phyloP scores from a whole-genome alignment of 169 alveolate genomes.

The Plasmodium billcollinsi region DNA sequence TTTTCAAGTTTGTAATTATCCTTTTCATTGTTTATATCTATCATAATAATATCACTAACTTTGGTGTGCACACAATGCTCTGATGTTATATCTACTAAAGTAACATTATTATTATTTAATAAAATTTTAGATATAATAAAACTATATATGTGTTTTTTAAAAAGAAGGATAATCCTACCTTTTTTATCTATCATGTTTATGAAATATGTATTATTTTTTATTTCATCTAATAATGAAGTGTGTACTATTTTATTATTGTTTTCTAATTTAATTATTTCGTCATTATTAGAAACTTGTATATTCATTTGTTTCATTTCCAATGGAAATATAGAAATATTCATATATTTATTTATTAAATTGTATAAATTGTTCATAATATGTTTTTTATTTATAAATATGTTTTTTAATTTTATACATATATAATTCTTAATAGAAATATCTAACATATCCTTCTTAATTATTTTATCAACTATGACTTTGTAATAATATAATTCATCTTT shows the following conservation, averaged over 20 bases:
- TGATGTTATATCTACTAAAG: slow-evolving; percentile 16
- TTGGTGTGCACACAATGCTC: neutral
- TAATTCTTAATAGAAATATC: slow-evolving; percentile 10
- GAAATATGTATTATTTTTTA: slow-evolving; percentile 12
- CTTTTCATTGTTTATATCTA: slow-evolving; percentile 12
- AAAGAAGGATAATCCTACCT: slow-evolving; percentile 1
- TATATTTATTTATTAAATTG: slow-evolving; percentile 3
- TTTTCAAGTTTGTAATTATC: slow-evolving; percentile 6
- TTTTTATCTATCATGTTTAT: slow-evolving; percentile 4
- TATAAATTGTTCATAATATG: slow-evolving; percentile 9
- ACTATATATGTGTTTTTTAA: slow-evolving; percentile 36
- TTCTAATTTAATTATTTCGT: neutral
- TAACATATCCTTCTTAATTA: slow-evolving; percentile 14
- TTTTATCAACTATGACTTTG: slow-evolving; percentile 18
- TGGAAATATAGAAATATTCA: neutral
- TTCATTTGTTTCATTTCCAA: neutral
- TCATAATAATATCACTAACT: slow-evolving; percentile 14
- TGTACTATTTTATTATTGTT: neutral
- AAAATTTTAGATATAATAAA: slow-evolving; percentile 8
- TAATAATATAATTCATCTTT: slow-evolving; percentile 27
- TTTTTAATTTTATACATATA: slow-evolving; percentile 1
- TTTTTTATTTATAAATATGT: slow-evolving; percentile 2
- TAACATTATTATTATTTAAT: slow-evolving; percentile 8
- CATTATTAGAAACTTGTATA: neutral
- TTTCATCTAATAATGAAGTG: neutral